These are phyloP conservation scores for Phoma sp. DNA, from an alignment of 2,329 filamentous ascomycete genomes.

Conservation along the genomic window DNA sequence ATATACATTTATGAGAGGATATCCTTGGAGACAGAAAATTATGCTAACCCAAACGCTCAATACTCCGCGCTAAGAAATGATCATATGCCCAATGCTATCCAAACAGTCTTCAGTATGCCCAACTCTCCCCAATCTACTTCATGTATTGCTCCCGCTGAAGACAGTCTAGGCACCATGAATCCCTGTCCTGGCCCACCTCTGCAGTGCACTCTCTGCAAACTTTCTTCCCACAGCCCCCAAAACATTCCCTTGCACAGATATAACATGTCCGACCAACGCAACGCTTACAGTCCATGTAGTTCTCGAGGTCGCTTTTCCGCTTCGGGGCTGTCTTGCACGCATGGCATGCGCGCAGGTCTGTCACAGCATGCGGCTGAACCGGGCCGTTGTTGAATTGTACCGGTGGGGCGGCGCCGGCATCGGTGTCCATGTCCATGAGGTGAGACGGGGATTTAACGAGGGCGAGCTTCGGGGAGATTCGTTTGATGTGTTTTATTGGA, in stretches of 20 bases:
- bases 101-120: background rate
- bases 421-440: constrained; percentile 44
- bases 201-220: constrained; percentile 73
- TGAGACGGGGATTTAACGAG: constrained; percentile 39
- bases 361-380: constrained; percentile 14
- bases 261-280: constrained; percentile 70
- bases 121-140: constrained; percentile 21
- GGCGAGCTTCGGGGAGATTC: constrained; percentile 27
- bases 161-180: constrained; percentile 71
- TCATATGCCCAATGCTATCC: background rate
- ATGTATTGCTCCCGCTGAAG: constrained; percentile 31
- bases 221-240: constrained; percentile 56
- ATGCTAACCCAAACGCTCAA: constrained; percentile 12
- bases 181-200: constrained; percentile 67
- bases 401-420: constrained; percentile 11
- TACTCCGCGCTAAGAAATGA: constrained; percentile 15
- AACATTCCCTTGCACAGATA: constrained; percentile 70
- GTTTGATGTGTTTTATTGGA: constrained; percentile 41
- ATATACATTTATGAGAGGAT: no score
- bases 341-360: constrained; percentile 62
- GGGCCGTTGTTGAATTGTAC: background rate
- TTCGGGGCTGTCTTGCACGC: constrained; percentile 71
- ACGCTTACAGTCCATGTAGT: constrained; percentile 67
- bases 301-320: constrained; percentile 69
- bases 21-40: background rate